Evolutionary conservation across 2,329 filamentous ascomycete species (phyloP).

Genomic region (Ophiocordyceps polyrhachis-furcata): DNA sequence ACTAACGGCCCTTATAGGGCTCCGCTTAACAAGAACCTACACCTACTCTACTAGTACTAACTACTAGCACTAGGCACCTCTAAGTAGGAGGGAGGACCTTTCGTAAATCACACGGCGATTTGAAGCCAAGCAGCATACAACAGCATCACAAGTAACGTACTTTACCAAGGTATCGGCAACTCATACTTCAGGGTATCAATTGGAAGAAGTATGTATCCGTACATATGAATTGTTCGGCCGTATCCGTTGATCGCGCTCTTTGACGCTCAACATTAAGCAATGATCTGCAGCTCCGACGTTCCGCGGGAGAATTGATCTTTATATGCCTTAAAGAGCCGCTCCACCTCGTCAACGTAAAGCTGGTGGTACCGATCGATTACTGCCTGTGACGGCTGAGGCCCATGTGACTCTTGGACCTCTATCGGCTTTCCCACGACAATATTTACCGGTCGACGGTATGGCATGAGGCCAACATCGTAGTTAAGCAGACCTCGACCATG

Average conservation of each 20-base stretch:
- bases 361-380: conserved; percentile 70
- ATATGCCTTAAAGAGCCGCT: conserved; percentile 56
- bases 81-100: too few relatives aligned
- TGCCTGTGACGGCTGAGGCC: conserved; percentile 43
- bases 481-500: conserved; percentile 90
- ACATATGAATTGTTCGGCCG: background rate
- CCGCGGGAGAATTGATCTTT: conserved; percentile 58
- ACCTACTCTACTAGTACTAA: too few relatives aligned
- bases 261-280: conserved; percentile 27
- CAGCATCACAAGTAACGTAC: too few relatives aligned
- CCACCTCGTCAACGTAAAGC: conserved; percentile 57
- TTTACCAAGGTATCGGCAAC: too few relatives aligned
- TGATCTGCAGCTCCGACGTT: conserved; percentile 46
- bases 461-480: conserved; percentile 93
- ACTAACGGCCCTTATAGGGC: too few relatives aligned
- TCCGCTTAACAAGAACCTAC: too few relatives aligned
- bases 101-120: too few relatives aligned
- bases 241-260: too few relatives aligned
- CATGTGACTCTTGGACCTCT: conserved; percentile 38
- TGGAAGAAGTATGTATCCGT: too few relatives aligned
- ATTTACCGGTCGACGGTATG: conserved; percentile 73
- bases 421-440: conserved; percentile 79
- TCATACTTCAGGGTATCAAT: too few relatives aligned
- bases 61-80: too few relatives aligned
- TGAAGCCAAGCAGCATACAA: too few relatives aligned